These are phyloP conservation scores for Umbellularia californica DNA, from an alignment of 164 flowering plant genomes.

Conservation along the genomic window DNA sequence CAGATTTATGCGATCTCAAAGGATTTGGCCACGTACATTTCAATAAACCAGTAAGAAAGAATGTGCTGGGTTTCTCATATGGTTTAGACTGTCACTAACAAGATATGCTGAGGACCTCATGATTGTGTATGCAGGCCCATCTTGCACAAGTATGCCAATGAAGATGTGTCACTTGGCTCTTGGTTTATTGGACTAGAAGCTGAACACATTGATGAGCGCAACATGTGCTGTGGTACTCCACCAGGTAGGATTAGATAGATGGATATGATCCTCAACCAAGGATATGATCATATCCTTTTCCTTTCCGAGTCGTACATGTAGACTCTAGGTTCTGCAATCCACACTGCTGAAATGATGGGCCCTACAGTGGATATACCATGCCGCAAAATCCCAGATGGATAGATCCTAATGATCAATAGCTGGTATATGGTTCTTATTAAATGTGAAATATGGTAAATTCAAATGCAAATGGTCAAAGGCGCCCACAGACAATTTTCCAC, in stretches of 20 bases:
- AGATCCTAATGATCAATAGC: no score
- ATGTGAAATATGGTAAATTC: no score
- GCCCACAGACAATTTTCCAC: no score
- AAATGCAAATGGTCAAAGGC: no score
- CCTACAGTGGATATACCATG: no score
- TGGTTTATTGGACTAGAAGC: constrained; percentile 92
- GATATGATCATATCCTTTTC: no score
- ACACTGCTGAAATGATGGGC: no score
- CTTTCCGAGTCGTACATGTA: no score
- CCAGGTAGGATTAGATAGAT: constrained; percentile 46
- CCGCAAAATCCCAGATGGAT: no score
- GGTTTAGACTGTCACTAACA: background rate
- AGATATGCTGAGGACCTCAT: background rate
- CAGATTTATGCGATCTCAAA: constrained; percentile 83
- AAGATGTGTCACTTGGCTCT: constrained; percentile 85
- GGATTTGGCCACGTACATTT: constrained; percentile 80
- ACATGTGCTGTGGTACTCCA: constrained; percentile 87
- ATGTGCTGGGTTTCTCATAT: background rate
- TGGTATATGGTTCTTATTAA: no score
- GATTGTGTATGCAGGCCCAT: constrained; percentile 44
- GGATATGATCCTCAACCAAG: no score
- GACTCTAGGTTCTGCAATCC: no score
- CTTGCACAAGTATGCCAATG: constrained; percentile 85
- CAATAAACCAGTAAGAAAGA: constrained; percentile 67
- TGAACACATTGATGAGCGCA: constrained; percentile 78